phyloP scores from a whole-genome alignment of 192 early-diverging fungal species.

The Coemansia sp. region DNA sequence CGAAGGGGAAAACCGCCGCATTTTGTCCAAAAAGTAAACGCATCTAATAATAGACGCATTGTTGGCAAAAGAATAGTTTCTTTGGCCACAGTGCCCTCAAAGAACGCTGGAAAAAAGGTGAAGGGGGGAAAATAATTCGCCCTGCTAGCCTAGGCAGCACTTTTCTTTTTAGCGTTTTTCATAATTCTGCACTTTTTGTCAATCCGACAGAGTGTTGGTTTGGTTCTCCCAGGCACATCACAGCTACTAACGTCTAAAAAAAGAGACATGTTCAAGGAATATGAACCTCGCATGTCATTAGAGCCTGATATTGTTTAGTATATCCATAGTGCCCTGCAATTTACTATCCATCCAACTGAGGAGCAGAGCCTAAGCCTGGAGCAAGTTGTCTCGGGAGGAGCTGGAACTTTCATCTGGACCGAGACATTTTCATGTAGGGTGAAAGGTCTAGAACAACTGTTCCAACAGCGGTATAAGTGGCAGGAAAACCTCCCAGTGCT shows the following conservation, averaged over 20 bases:
- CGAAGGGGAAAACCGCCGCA: neutral
- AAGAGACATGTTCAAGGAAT: neutral
- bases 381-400: neutral
- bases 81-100: neutral
- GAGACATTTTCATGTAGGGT: neutral
- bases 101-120: neutral
- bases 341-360: too few species aligned
- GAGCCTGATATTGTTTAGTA: too few species aligned
- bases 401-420: neutral
- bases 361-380: neutral
- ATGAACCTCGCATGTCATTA: neutral
- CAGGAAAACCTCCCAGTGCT: neutral
- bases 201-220: neutral
- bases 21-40: neutral
- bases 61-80: neutral
- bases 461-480: neutral
- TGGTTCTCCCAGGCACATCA: neutral
- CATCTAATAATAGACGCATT: too few species aligned
- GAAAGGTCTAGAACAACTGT: neutral
- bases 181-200: too few species aligned
- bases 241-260: too few species aligned
- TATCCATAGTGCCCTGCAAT: too few species aligned
- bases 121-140: too few species aligned
- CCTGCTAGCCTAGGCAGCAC: neutral
- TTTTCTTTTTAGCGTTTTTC: neutral